Evolutionary conservation across 306 rosid genomes (phyloP).

Genomic region (Alnus glutinosa): DNA sequence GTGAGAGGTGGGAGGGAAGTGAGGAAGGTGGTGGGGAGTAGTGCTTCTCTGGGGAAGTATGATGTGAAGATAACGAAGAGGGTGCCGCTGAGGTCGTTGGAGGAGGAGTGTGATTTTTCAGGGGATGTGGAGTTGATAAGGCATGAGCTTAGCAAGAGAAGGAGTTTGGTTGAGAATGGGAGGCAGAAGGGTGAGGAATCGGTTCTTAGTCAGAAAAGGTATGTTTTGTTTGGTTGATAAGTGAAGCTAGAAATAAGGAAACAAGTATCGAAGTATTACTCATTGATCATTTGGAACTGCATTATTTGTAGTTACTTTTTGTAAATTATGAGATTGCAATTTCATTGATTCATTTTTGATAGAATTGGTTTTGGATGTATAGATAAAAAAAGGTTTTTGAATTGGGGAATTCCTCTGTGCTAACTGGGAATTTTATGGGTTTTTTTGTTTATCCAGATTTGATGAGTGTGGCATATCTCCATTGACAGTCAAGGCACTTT

Average conservation of each 20-base stretch:
- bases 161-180: slow-evolving; percentile 40
- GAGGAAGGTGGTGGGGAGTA: slow-evolving; percentile 62
- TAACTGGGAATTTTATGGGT: slow-evolving; percentile 13
- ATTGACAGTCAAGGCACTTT: slow-evolving; percentile 72
- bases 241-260: neutral
- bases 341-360: neutral
- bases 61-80: slow-evolving; percentile 72
- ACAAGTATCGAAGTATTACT: neutral
- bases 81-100: slow-evolving; percentile 40
- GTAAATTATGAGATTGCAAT: neutral
- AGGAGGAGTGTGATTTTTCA: slow-evolving; percentile 44
- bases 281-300: neutral
- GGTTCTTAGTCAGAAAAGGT: slow-evolving; percentile 70
- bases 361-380: neutral
- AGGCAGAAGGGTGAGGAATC: slow-evolving; percentile 33
- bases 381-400: neutral
- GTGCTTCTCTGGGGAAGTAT: slow-evolving; percentile 75
- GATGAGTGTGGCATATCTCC: slow-evolving; percentile 85
- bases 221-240: neutral
- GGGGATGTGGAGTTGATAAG: slow-evolving; percentile 70
- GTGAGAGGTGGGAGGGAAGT: slow-evolving; percentile 17
- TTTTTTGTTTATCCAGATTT: slow-evolving; percentile 47
- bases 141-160: slow-evolving; percentile 56
- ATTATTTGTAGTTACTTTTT: neutral
- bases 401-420: slow-evolving; percentile 2